Evolutionary conservation across 2,329 filamentous ascomycete genomes (phyloP).

Genomic region (Cordyceps cicadae): DNA sequence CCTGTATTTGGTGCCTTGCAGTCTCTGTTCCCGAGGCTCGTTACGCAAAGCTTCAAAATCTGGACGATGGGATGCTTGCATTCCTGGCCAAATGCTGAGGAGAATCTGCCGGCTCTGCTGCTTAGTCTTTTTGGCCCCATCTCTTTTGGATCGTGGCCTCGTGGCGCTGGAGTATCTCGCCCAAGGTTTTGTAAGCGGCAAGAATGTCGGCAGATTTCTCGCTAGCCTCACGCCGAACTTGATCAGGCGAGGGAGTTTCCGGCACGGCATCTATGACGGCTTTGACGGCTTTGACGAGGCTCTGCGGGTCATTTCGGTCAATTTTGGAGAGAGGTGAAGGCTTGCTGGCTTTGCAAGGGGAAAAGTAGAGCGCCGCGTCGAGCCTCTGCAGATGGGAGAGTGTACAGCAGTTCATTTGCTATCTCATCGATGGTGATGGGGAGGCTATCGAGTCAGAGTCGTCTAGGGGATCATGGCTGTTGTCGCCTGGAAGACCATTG

Average conservation of each 20-base stretch:
- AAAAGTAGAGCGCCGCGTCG: too few species aligned
- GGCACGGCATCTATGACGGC: too few species aligned
- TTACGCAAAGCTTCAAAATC: conserved; percentile 36
- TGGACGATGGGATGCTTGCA: conserved; percentile 41
- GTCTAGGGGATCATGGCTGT: too few species aligned
- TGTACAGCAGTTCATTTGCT: too few species aligned
- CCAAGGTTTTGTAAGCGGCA: conserved; percentile 24
- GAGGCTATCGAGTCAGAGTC: too few species aligned
- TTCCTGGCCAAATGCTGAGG: conserved; percentile 39
- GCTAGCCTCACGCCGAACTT: conserved; percentile 13
- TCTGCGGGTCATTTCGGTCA: not conserved
- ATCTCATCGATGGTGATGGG: too few species aligned
- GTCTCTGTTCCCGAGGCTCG: conserved; percentile 14
- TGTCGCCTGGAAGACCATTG: too few species aligned
- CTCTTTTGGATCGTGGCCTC: conserved; percentile 43
- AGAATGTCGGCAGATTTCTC: conserved; percentile 5
- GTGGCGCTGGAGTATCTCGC: conserved; percentile 38
- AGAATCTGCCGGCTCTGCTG: conserved; percentile 38
- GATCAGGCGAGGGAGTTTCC: not conserved
- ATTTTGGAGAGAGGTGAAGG: too few species aligned
- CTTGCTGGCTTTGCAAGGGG: too few species aligned
- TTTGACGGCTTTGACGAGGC: not conserved
- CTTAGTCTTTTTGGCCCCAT: conserved; percentile 46
- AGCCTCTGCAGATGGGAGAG: too few species aligned
- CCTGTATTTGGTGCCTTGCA: conserved; percentile 10